Evolutionary conservation across 371 early-diverging fungal species (phyloP).

Genomic region (Zychaea mexicana): DNA sequence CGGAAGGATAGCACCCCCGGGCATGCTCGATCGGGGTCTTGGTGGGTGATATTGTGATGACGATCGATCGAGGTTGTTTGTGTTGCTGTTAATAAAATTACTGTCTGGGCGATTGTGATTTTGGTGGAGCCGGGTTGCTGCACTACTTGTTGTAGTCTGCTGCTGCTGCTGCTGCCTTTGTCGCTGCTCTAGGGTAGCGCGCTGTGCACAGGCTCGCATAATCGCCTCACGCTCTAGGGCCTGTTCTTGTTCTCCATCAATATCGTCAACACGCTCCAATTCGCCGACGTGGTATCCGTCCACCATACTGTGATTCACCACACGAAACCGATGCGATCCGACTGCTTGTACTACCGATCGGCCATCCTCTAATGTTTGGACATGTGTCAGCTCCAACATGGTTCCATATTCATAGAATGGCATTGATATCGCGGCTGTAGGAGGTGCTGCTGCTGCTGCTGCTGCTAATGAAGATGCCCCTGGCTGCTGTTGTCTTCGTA

Average conservation of each 20-base stretch:
- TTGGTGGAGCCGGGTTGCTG: too few relatives aligned
- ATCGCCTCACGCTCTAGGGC: conserved; percentile 29
- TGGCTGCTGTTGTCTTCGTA: conserved; percentile 3
- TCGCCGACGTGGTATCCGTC: conserved; percentile 46
- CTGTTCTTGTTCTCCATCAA: conserved; percentile 29
- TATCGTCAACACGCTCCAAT: conserved; percentile 51
- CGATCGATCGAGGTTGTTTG: conserved; percentile 5
- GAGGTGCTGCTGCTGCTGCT: too few relatives aligned
- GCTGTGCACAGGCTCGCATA: conserved; percentile 20
- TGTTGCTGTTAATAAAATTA: too few relatives aligned
- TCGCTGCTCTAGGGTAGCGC: too few relatives aligned
- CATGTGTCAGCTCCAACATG: conserved; percentile 43
- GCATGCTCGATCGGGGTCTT: conserved; percentile 4
- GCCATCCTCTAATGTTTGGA: conserved; percentile 49
- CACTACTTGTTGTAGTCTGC: too few relatives aligned
- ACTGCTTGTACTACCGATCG: conserved; percentile 42
- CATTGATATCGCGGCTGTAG: too few relatives aligned
- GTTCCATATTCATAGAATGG: conserved; percentile 41
- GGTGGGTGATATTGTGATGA: conserved; percentile 3
- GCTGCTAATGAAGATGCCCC: too few relatives aligned
- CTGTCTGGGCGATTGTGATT: too few relatives aligned
- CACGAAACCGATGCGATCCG: conserved; percentile 38
- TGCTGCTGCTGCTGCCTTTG: conserved; percentile 21
- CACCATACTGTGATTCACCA: conserved; percentile 17
- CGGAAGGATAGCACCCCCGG: background rate